A percentile compares a stretch with the other conserved stretches of the same genome.
These are phyloP conservation scores for Mrakia gelida DNA, from an alignment of 768 basidiomycete species.

Conservation along the genomic window DNA sequence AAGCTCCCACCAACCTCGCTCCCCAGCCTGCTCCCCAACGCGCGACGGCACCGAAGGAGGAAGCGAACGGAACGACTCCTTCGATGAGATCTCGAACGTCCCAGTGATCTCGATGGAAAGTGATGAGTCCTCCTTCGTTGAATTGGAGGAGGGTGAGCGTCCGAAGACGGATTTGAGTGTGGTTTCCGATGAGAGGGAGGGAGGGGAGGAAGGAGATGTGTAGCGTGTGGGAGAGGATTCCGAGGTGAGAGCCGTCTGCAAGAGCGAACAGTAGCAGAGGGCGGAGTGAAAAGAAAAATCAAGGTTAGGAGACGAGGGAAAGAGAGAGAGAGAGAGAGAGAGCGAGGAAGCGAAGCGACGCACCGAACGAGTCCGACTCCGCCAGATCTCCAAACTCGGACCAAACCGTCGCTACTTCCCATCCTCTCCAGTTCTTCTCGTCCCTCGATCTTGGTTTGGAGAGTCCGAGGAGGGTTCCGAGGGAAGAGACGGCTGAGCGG, in stretches of 20 bases:
- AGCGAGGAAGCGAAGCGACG: no score
- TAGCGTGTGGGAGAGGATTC: slow-evolving; percentile 26
- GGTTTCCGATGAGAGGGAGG: slow-evolving; percentile 6
- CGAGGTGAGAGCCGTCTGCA: slow-evolving; percentile 26
- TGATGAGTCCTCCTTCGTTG: slow-evolving; percentile 22
- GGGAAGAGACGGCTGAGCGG: not conserved
- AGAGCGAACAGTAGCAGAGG: not conserved
- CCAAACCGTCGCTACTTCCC: not conserved
- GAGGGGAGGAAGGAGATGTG: slow-evolving; percentile 26
- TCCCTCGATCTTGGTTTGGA: not conserved
- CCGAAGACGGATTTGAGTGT: slow-evolving; percentile 21
- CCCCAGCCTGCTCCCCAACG: slow-evolving; percentile 18
- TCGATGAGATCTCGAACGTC: slow-evolving; percentile 28
- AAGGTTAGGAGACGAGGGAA: no score
- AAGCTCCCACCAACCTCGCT: not conserved
- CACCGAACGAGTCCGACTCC: slow-evolving; percentile 25
- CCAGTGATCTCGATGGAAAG: slow-evolving; percentile 31
- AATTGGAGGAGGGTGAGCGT: slow-evolving; percentile 26
- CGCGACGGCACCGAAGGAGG: not conserved
- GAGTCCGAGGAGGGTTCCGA: not conserved
- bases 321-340: no score
- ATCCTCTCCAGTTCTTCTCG: not conserved
- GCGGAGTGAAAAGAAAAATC: no score
- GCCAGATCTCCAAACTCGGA: slow-evolving; percentile 21
- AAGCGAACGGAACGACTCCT: slow-evolving; percentile 4